Evolutionary conservation across 1,284 basidiomycete species (phyloP).

Genomic region (Xanthoconium separans): DNA sequence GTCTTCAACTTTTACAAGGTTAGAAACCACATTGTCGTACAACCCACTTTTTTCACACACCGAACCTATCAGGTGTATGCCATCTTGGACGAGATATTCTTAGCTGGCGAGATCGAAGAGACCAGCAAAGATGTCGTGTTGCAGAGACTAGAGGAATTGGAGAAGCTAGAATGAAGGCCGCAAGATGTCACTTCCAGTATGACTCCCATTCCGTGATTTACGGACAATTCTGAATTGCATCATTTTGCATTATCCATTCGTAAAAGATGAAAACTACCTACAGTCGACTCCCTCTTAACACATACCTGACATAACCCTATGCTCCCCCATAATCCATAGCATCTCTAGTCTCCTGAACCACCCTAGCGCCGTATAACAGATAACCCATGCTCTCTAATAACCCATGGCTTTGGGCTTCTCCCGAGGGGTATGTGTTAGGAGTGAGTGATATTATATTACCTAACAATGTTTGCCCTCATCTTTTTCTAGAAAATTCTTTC

Average conservation of each 20-base stretch:
- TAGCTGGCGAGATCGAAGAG: slow-evolving; percentile 99
- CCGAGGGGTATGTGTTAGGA: too few species aligned
- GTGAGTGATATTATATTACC: too few species aligned
- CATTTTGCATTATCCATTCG: slow-evolving; percentile 9
- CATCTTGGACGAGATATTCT: slow-evolving; percentile 96
- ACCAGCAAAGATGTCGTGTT: slow-evolving; percentile 96
- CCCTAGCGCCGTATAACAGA: too few species aligned
- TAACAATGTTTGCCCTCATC: too few species aligned
- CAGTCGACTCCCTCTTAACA: too few species aligned
- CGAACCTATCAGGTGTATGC: slow-evolving; percentile 75
- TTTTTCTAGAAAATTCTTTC: not conserved
- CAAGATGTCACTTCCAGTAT: slow-evolving; percentile 4
- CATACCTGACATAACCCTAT: too few species aligned
- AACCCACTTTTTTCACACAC: slow-evolving; percentile 5
- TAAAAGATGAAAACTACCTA: not conserved
- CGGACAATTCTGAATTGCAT: slow-evolving; percentile 3
- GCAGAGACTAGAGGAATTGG: slow-evolving; percentile 84
- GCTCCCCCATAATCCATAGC: too few species aligned
- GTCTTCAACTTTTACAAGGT: slow-evolving; percentile 99
- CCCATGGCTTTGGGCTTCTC: too few species aligned
- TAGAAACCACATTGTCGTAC: slow-evolving; percentile 7
- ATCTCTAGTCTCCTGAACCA: too few species aligned
- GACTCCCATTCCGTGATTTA: slow-evolving; percentile 9
- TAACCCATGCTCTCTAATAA: too few species aligned
- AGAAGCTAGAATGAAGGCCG: slow-evolving; percentile 73